phyloP scores from a whole-genome alignment of 1,139 yeast species.

The Candida dubliniensis region DNA sequence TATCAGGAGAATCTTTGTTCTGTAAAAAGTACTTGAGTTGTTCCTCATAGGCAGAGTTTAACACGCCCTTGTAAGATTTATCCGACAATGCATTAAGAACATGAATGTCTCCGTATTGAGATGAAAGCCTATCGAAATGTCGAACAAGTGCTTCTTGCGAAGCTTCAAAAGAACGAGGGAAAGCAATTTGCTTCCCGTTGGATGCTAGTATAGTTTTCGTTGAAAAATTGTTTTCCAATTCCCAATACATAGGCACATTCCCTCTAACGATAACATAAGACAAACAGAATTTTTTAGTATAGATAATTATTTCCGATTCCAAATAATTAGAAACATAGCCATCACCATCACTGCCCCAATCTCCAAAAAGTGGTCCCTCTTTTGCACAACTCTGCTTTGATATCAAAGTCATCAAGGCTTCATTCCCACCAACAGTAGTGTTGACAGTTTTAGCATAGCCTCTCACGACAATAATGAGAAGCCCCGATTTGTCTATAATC shows the following conservation, averaged over 20 bases:
- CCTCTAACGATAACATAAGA: constrained; percentile 65
- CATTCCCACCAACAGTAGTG: constrained; percentile 33
- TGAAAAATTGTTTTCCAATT: constrained; percentile 46
- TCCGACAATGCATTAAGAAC: constrained; percentile 53
- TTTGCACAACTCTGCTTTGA: constrained; percentile 66
- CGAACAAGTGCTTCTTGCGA: constrained; percentile 63
- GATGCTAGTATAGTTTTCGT: constrained; percentile 42
- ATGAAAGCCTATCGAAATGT: constrained; percentile 58
- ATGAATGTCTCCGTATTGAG: constrained; percentile 65
- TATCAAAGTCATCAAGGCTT: constrained; percentile 57
- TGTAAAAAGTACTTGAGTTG: constrained; percentile 32
- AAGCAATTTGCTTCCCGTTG: constrained; percentile 44
- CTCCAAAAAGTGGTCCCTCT: constrained; percentile 62
- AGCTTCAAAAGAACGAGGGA: constrained; percentile 62
- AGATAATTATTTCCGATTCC: constrained; percentile 65
- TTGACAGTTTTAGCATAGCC: constrained; percentile 69
- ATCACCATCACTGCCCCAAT: constrained; percentile 70
- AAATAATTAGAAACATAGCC: constrained; percentile 67
- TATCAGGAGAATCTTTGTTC: constrained; percentile 9
- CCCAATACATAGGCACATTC: constrained; percentile 70
- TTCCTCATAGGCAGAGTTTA: constrained; percentile 30
- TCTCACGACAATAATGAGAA: constrained; percentile 58
- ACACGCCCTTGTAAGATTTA: constrained; percentile 36
- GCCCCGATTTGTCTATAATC: constrained; percentile 55
- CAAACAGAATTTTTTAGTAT: constrained; percentile 51